phyloP scores from a whole-genome alignment of 192 early-diverging fungal genomes.

The Gonapodya prolifera region DNA sequence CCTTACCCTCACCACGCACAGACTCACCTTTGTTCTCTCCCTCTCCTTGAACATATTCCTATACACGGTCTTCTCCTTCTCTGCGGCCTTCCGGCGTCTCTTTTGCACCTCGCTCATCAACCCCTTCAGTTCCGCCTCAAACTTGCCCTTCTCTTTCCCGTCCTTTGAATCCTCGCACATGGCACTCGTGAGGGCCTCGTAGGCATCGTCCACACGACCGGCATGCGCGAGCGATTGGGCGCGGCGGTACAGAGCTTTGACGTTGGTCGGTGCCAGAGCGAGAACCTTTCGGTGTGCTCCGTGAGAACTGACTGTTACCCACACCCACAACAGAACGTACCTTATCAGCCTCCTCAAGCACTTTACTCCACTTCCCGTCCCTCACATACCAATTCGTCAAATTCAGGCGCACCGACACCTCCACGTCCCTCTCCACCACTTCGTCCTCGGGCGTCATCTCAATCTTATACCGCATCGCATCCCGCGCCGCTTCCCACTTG shows the following conservation, averaged over 20 bases:
- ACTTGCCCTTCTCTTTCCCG: neutral
- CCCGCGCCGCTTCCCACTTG: neutral
- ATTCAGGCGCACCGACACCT: neutral
- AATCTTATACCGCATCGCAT: neutral
- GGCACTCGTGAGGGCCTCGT: neutral
- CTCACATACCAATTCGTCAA: neutral
- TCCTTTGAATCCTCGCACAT: neutral
- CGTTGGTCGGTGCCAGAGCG: neutral
- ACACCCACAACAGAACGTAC: too few species aligned
- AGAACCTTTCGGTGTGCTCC: too few species aligned
- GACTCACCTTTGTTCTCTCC: too few species aligned
- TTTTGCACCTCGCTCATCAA: neutral
- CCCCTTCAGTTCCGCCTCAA: neutral
- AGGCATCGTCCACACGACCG: neutral
- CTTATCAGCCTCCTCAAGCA: neutral
- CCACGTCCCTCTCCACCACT: neutral
- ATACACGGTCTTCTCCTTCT: neutral
- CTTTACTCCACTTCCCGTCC: neutral
- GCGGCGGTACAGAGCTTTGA: neutral
- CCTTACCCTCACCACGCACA: too few species aligned
- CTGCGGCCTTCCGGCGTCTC: neutral
- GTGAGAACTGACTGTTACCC: too few species aligned
- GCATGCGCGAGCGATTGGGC: neutral
- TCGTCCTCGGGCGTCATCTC: too few species aligned
- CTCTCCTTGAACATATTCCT: neutral